These are phyloP conservation scores for Ascochyta fabae DNA, from an alignment of 2,329 filamentous ascomycete genomes.

Conservation along the genomic window DNA sequence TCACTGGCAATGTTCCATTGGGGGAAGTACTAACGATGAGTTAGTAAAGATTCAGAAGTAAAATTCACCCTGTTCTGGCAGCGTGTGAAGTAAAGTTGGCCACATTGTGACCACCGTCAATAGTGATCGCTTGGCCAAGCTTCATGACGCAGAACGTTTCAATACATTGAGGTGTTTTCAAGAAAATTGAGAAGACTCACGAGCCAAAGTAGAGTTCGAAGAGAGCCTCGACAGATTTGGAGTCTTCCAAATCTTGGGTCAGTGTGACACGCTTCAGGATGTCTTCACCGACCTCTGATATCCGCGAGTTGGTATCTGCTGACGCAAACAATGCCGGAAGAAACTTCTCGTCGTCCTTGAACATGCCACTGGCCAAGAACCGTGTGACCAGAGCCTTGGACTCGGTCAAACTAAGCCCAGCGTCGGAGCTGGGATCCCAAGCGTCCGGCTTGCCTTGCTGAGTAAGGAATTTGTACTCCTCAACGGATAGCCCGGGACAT, in stretches of 20 bases:
- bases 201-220: constrained; percentile 74
- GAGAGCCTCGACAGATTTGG: constrained; percentile 66
- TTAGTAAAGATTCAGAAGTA: constrained; percentile 3
- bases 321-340: constrained; percentile 83
- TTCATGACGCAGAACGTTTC: no score
- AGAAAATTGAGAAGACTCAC: constrained; percentile 21
- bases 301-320: constrained; percentile 79
- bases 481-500: constrained; percentile 67
- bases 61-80: background rate
- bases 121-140: no score
- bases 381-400: constrained; percentile 72
- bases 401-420: constrained; percentile 71
- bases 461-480: constrained; percentile 73
- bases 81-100: no score
- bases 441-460: constrained; percentile 70
- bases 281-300: constrained; percentile 86
- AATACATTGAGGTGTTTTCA: background rate
- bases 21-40: constrained; percentile 18
- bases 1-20: constrained; percentile 56
- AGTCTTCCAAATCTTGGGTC: constrained; percentile 74
- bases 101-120: no score
- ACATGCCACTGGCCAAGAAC: constrained; percentile 84
- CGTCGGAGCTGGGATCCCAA: constrained; percentile 66
- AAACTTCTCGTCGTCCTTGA: constrained; percentile 82
- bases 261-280: constrained; percentile 78